Evolutionary conservation across 2,329 filamentous ascomycete genomes (phyloP).

Genomic region (Xylaria sp.): DNA sequence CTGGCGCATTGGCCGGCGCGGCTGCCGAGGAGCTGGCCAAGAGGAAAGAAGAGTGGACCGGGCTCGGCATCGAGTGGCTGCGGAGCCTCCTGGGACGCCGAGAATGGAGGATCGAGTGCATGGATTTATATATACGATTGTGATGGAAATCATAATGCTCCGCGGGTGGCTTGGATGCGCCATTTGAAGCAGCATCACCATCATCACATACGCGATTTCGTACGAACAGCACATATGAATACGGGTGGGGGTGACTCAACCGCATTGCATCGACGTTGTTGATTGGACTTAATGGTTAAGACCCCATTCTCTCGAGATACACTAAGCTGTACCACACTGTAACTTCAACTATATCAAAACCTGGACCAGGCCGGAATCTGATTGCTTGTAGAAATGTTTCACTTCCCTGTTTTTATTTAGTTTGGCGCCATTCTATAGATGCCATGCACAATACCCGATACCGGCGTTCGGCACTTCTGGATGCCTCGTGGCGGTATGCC

Average conservation of each 20-base stretch:
- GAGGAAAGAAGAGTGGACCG: conserved; percentile 68
- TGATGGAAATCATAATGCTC: conserved; percentile 41
- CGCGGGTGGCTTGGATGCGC: not conserved
- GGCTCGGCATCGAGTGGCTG: conserved; percentile 83
- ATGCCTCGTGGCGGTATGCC: too few species aligned
- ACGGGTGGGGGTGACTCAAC: conserved; percentile 1
- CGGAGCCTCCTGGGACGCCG: conserved; percentile 77
- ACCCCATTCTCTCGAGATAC: conserved; percentile 5
- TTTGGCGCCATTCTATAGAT: not conserved
- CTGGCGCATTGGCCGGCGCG: conserved; percentile 66
- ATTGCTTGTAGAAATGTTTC: not conserved
- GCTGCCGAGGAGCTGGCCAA: conserved; percentile 64
- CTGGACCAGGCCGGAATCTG: not conserved
- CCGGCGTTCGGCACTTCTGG: too few species aligned
- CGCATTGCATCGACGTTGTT: conserved; percentile 36
- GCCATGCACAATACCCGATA: too few species aligned
- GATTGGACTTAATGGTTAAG: conserved; percentile 22
- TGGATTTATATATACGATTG: conserved; percentile 83
- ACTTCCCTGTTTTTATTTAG: not conserved
- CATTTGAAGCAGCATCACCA: not conserved
- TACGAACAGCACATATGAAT: not conserved
- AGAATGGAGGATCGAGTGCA: conserved; percentile 89
- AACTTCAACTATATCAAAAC: not conserved
- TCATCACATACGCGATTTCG: not conserved
- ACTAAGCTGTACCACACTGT: not conserved